Conservation (phyloP, 805 yeast species). For the Candida broadrunensis region DNA sequence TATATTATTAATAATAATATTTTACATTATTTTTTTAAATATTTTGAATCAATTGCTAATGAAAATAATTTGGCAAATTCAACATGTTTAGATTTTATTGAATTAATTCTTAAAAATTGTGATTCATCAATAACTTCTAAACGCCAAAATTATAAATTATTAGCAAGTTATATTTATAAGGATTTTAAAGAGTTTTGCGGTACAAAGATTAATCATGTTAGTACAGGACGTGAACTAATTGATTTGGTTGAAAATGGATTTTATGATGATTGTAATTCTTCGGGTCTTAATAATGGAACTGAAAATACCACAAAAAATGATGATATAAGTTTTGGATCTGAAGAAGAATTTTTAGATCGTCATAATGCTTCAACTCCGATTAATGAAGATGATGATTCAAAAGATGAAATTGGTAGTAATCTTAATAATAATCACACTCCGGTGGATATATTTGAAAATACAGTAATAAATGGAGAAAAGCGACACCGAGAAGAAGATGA, state of each 20-base stretch:
- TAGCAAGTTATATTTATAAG: conserved; percentile 28
- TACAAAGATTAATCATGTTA: conserved; percentile 25
- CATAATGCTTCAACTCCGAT: conserved; percentile 28
- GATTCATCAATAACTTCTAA: conserved; percentile 11
- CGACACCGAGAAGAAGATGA: conserved; percentile 15
- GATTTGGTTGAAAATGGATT: conserved; percentile 18
- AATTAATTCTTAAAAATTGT: conserved; percentile 31
- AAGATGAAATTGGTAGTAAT: neutral
- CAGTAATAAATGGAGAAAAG: conserved; percentile 9
- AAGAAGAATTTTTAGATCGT: conserved; percentile 14
- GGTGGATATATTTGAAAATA: conserved; percentile 15
- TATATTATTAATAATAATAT: conserved; percentile 56
- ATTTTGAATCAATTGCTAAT: conserved; percentile 46
- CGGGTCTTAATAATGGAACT: neutral
- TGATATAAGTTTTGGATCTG: conserved; percentile 17
- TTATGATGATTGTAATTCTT: conserved; percentile 3
- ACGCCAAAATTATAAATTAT: conserved; percentile 21
- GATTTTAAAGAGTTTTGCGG: conserved; percentile 21
- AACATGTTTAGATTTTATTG: conserved; percentile 67
- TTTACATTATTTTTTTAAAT: conserved; percentile 45
- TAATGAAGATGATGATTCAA: conserved; percentile 7
- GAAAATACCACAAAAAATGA: conserved; percentile 13
- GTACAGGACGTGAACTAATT: conserved; percentile 24
- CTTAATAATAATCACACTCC: conserved; percentile 1
- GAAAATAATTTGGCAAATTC: conserved; percentile 70